Conservation (phyloP, 805 yeast species). For the Sugiyamaella qingdaonensis region DNA sequence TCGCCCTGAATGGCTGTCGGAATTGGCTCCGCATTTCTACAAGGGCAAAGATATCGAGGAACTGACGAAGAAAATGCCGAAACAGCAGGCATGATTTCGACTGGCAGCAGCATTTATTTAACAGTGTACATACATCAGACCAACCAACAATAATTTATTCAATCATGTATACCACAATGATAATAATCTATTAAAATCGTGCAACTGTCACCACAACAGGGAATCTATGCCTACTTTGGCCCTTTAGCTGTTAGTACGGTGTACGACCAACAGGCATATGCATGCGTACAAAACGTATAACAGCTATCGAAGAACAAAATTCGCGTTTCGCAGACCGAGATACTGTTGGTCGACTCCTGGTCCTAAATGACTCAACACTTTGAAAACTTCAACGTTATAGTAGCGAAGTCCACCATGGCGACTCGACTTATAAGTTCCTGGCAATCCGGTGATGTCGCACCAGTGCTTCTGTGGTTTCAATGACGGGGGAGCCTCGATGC, state of each 20-base stretch:
- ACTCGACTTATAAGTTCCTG: conserved; percentile 71
- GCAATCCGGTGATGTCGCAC: conserved; percentile 91
- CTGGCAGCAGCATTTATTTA: not conserved
- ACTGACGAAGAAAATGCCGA: conserved; percentile 23
- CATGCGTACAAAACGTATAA: too few species aligned
- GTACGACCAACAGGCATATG: too few species aligned
- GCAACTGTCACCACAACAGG: too few species aligned
- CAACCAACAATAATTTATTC: too few species aligned
- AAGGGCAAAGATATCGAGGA: conserved; percentile 31
- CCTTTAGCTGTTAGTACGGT: too few species aligned
- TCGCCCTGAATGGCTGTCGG: conserved; percentile 77
- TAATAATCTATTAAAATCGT: too few species aligned
- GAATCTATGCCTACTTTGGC: too few species aligned
- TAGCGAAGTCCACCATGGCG: conserved; percentile 64
- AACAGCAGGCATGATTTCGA: conserved; percentile 4
- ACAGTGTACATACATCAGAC: not conserved
- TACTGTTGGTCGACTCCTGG: conserved; percentile 94
- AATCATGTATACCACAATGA: too few species aligned
- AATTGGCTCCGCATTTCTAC: conserved; percentile 40
- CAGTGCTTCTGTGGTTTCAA: conserved; percentile 74
- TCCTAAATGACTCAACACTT: conserved; percentile 68
- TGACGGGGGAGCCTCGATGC: conserved; percentile 83
- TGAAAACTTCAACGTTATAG: conserved; percentile 79
- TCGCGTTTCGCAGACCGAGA: conserved; percentile 79
- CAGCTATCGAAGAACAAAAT: conserved; percentile 63